phyloP scores from a whole-genome alignment of 495 filamentous ascomycete species.

The Neurospora africana region DNA sequence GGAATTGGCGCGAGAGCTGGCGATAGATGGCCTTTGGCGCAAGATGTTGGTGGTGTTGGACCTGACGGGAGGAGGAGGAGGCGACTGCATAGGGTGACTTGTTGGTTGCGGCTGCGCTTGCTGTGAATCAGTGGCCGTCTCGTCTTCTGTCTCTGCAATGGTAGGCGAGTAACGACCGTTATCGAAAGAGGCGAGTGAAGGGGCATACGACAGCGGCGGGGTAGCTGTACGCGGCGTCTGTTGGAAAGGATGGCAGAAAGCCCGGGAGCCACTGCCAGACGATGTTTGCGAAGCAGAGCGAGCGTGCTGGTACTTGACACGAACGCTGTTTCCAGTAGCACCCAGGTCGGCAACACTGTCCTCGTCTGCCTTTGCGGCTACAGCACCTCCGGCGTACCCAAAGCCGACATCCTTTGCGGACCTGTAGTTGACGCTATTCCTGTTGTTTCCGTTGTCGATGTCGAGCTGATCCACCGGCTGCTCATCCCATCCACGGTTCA shows the following conservation, averaged over 20 bases:
- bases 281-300: slow-evolving; percentile 44
- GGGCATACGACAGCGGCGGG: slow-evolving; percentile 43
- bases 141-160: slow-evolving; percentile 41
- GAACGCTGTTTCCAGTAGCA: slow-evolving; percentile 6
- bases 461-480: slow-evolving; percentile 29
- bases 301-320: slow-evolving; percentile 32
- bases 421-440: slow-evolving; percentile 8
- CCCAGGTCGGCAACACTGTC: background rate
- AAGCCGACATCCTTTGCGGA: slow-evolving; percentile 24
- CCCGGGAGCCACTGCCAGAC: slow-evolving; percentile 30
- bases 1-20: slow-evolving; percentile 34
- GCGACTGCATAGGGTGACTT: slow-evolving; percentile 3
- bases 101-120: slow-evolving; percentile 15
- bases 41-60: background rate
- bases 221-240: slow-evolving; percentile 47
- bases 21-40: slow-evolving; percentile 24
- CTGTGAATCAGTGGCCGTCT: slow-evolving; percentile 21
- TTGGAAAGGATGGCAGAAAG: slow-evolving; percentile 47
- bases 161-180: slow-evolving; percentile 31
- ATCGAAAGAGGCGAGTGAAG: slow-evolving; percentile 39
- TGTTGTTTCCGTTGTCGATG: slow-evolving; percentile 2
- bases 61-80: background rate
- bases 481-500: slow-evolving; percentile 41
- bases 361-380: background rate
- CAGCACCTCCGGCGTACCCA: slow-evolving; percentile 6